phyloP scores from a whole-genome alignment of 257 asterid species.

The Henckelia pumila region DNA sequence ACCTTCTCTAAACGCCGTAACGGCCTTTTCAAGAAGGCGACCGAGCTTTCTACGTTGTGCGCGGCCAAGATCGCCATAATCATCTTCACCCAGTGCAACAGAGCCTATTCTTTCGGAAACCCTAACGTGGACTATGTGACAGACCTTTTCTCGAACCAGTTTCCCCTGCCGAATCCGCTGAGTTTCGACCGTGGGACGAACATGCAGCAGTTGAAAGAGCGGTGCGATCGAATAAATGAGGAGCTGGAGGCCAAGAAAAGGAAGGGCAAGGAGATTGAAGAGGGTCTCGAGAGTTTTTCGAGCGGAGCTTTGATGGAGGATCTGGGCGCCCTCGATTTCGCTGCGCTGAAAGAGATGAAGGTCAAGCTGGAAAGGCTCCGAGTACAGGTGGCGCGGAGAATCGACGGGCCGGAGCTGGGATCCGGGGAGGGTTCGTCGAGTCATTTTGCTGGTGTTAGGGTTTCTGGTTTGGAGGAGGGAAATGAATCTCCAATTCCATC shows the following conservation, averaged over 20 bases:
- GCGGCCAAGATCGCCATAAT: constrained; percentile 44
- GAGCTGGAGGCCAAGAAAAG: constrained; percentile 24
- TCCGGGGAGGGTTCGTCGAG: constrained; percentile 6
- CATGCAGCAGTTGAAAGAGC: constrained; percentile 33
- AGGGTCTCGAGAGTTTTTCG: constrained; percentile 6
- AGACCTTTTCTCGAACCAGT: constrained; percentile 22
- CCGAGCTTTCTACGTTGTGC: constrained; percentile 37
- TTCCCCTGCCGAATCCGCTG: constrained; percentile 14
- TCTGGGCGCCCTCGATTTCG: too few relatives aligned
- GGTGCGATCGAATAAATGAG: constrained; percentile 26
- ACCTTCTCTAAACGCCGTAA: constrained; percentile 42
- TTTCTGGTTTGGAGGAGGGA: background rate
- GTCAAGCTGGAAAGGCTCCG: constrained; percentile 33
- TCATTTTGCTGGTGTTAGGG: background rate
- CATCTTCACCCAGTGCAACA: constrained; percentile 35
- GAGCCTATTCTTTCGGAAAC: too few relatives aligned
- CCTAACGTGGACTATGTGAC: constrained; percentile 35
- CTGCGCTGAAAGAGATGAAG: too few relatives aligned
- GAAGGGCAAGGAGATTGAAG: constrained; percentile 31
- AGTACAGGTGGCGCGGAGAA: background rate
- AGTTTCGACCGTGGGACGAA: constrained; percentile 21
- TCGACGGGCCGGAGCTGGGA: background rate
- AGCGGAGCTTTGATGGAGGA: constrained; percentile 24
- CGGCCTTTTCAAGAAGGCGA: constrained; percentile 50
- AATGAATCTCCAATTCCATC: background rate